Evolutionary conservation across 495 filamentous ascomycete genomes (phyloP).

Genomic region (Penicillium argentinense): DNA sequence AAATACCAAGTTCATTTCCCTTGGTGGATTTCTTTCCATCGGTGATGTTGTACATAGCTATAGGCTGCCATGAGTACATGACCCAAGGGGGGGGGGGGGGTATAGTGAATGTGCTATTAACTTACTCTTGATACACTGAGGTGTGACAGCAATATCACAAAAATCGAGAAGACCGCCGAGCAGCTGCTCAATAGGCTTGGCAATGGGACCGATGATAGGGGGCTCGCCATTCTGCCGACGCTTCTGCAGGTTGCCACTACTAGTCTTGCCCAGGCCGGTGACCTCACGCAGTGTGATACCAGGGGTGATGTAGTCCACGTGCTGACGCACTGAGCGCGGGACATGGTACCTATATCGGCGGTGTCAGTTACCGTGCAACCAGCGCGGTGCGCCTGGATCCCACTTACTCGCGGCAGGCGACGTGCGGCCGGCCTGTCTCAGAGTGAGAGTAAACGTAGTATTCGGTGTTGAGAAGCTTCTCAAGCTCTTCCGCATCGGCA

Average conservation of each 20-base stretch:
- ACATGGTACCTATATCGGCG: constrained; percentile 42
- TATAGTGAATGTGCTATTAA: too few relatives aligned
- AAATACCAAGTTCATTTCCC: constrained; percentile 47
- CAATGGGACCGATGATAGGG: constrained; percentile 37
- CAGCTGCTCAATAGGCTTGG: constrained; percentile 20
- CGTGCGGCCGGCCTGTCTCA: constrained; percentile 43
- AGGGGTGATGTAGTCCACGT: constrained; percentile 61
- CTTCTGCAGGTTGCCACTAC: constrained; percentile 8
- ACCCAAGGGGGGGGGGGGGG: too few relatives aligned
- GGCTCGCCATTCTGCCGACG: constrained; percentile 13
- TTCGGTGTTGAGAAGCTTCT: constrained; percentile 56
- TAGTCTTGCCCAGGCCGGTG: constrained; percentile 3
- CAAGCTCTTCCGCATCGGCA: constrained; percentile 50
- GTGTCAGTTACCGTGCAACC: constrained; percentile 4
- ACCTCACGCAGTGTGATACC: constrained; percentile 35
- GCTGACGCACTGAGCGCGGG: constrained; percentile 45
- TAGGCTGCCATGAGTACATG: not conserved
- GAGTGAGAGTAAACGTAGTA: constrained; percentile 57
- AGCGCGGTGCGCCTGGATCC: not conserved
- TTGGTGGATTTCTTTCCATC: constrained; percentile 31
- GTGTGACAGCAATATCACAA: constrained; percentile 32
- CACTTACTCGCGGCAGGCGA: constrained; percentile 45
- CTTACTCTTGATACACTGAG: constrained; percentile 31
- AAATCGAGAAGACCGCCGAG: constrained; percentile 13
- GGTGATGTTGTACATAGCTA: constrained; percentile 47